Base-by-base conservation (phyloP, 371 early-diverging fungal genomes). In the Mucor indicus region DNA sequence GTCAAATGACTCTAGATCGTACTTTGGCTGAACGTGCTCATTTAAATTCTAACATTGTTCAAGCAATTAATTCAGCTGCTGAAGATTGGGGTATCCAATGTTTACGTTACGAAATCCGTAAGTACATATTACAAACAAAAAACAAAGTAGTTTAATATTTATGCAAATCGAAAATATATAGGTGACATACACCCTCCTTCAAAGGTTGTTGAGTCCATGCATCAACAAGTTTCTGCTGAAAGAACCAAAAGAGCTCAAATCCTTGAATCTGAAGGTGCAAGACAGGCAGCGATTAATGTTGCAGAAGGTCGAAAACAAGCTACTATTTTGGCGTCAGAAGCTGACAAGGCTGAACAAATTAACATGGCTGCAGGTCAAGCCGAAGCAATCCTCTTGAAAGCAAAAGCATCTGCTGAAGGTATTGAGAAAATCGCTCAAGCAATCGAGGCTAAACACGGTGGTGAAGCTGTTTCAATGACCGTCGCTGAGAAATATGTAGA, bases 401-500 rank as follows among this genome's bases (percentile, higher is more conserved):
- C 98, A 0, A 52, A 74, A 37, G 98, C 98, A 0, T 88, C 85
- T 32, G 91, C 95, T 2, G 61, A 77, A 44, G 85, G 91, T 11
- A 93, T 98, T 50, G 81, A 81, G 27, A 77, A 72, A 19, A 86
- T 98, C 8, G 87, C 95, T 0, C 53, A 62, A 8, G 91, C 95
- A 16, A 94, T 98, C 47, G 72, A 74, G 29, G 71, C 70, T 2
- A 50, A 72, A 20, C 73, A 79, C 30, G 96, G 93, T 21, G 76
- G 79, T 38, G 87, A 95, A 46, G 98, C 97, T 0, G 91, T 96
- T 1, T 81, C 94, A 4, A 79, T 97, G 63, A 85, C 90, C 6
- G 88, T 98, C 3, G 98, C 98, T n/a, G 96, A 98, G 57, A 92
- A 93, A 75, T 98, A 96, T 60, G 91, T 98, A 33, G 93, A 95